These are phyloP conservation scores for Cladosporium sp. DNA, from an alignment of 2,329 filamentous ascomycete genomes.

Conservation along the genomic window DNA sequence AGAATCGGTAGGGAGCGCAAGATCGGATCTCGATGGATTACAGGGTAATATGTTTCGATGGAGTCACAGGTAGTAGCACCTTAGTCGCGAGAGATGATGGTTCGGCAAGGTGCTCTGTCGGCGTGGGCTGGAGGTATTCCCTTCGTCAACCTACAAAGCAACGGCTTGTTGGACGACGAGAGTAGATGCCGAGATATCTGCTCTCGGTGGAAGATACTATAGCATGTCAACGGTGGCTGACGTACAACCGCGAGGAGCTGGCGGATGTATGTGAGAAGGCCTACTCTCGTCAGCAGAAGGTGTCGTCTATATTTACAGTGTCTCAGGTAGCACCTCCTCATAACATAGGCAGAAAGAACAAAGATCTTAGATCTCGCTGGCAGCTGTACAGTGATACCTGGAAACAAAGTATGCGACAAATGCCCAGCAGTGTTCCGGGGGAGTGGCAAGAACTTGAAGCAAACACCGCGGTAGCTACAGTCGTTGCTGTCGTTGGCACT, in stretches of 20 bases:
- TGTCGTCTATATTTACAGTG: not conserved
- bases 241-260: not conserved
- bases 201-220: not conserved
- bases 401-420: not conserved
- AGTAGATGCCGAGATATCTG: not conserved
- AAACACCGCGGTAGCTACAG: not conserved
- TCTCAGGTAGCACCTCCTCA: not conserved
- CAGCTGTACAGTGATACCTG: not conserved
- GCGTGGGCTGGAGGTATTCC: not conserved
- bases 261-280: not conserved
- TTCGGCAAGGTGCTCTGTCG: not conserved
- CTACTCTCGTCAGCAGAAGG: not conserved
- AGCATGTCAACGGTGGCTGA: not conserved
- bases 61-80: not conserved
- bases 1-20: not conserved
- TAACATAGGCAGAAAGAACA: not conserved
- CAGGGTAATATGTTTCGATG: not conserved
- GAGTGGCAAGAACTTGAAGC: not conserved
- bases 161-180: not conserved
- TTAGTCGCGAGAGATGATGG: not conserved
- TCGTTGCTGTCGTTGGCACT: not conserved
- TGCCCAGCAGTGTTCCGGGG: not conserved
- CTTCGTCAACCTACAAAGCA: not conserved
- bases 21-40: not conserved
- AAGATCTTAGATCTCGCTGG: not conserved